phyloP scores from a whole-genome alignment of 257 asterid genomes.

The Solanum paucissectum region DNA sequence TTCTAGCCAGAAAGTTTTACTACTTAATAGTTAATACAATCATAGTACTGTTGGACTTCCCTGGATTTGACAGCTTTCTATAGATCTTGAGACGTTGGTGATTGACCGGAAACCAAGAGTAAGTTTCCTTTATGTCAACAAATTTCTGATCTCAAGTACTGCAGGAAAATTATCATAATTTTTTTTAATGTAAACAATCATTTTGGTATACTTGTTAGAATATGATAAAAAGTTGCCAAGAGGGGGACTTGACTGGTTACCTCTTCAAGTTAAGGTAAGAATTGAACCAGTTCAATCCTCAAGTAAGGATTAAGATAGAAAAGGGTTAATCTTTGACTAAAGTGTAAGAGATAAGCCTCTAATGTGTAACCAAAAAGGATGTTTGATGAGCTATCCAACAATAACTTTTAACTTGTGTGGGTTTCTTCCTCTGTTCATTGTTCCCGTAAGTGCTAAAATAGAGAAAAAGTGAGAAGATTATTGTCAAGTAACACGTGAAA shows the following conservation, averaged over 20 bases:
- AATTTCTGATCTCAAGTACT: background rate
- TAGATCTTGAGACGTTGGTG: background rate
- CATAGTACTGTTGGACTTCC: background rate
- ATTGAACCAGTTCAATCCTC: background rate
- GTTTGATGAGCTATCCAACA: background rate
- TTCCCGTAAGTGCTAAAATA: background rate
- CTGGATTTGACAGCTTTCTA: background rate
- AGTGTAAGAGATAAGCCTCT: background rate
- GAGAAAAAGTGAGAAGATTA: background rate
- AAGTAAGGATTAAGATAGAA: background rate
- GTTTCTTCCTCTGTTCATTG: background rate
- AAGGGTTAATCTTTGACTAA: background rate
- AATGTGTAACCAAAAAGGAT: background rate
- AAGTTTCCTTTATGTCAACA: background rate
- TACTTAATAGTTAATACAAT: background rate
- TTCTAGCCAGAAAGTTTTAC: background rate
- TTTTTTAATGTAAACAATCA: background rate
- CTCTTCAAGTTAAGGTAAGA: background rate
- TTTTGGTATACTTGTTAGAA: background rate
- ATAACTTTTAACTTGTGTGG: background rate
- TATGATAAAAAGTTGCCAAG: background rate
- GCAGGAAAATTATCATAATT: background rate
- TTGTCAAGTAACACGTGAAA: background rate
- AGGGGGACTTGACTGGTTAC: background rate
- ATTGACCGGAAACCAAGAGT: background rate